Evolutionary conservation across 1,284 basidiomycete genomes (phyloP).

Genomic region (Cystobasidiaceae sp.): DNA sequence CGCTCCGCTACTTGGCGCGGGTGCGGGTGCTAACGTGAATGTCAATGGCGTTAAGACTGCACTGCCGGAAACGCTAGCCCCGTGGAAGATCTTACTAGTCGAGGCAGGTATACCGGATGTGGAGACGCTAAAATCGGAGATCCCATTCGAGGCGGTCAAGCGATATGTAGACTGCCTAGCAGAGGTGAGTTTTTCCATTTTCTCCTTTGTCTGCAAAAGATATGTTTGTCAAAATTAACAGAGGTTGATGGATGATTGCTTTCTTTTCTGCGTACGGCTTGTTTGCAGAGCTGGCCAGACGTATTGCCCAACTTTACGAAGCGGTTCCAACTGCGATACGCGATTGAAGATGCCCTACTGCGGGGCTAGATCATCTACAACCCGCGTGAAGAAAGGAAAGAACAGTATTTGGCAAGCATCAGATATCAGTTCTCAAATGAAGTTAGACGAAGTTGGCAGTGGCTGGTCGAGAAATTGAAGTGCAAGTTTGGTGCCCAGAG

Average conservation of each 20-base stretch:
- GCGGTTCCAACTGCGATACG: conserved; percentile 10
- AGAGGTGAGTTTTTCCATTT: background rate
- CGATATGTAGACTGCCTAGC: conserved; percentile 15
- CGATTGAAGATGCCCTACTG: conserved; percentile 4
- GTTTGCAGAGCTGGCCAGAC: conserved; percentile 12
- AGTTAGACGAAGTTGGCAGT: background rate
- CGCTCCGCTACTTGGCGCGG: background rate
- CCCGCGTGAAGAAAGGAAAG: background rate
- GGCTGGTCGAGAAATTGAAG: background rate
- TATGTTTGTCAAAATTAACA: background rate
- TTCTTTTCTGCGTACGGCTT: background rate
- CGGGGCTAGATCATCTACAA: background rate
- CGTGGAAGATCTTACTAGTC: background rate
- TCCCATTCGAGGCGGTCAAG: conserved; percentile 18
- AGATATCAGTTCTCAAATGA: background rate
- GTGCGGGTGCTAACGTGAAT: no score
- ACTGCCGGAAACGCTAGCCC: background rate
- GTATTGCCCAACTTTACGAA: conserved; percentile 14
- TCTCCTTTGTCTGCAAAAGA: no score
- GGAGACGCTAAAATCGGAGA: conserved; percentile 5
- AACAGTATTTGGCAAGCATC: background rate
- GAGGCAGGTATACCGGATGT: conserved; percentile 13
- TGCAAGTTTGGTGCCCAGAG: no score
- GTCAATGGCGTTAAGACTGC: background rate
- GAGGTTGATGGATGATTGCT: background rate